phyloP scores from a whole-genome alignment of 1,284 basidiomycete genomes.

The Tremellales sp. region DNA sequence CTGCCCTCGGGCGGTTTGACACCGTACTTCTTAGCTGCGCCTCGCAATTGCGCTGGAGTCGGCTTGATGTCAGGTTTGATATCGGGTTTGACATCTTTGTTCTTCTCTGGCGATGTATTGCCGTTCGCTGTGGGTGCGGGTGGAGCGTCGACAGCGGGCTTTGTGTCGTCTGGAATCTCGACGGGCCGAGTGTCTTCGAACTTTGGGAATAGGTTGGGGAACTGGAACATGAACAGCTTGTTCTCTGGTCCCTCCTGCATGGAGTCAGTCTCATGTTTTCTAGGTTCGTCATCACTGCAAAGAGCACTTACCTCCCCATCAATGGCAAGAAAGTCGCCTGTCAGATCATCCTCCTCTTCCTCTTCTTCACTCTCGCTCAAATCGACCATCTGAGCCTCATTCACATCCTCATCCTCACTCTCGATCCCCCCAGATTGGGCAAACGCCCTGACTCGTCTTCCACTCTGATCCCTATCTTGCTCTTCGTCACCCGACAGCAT shows the following conservation, averaged over 20 bases:
- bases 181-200: conserved; percentile 52
- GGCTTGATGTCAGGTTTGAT: conserved; percentile 37
- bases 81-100: conserved; percentile 7
- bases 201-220: conserved; percentile 79
- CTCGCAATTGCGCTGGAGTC: conserved; percentile 18
- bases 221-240: conserved; percentile 85
- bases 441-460: conserved; percentile 27
- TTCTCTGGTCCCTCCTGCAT: conserved; percentile 53
- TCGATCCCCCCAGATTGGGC: conserved; percentile 45
- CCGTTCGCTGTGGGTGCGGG: conserved; percentile 4
- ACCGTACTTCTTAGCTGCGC: conserved; percentile 29
- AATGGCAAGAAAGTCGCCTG: conserved; percentile 66
- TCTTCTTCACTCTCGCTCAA: conserved; percentile 81
- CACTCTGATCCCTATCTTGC: conserved; percentile 38
- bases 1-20: conserved; percentile 59
- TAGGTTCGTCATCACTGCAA: not conserved
- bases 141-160: conserved; percentile 17
- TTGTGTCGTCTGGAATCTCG: conserved; percentile 26
- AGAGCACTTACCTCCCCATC: conserved; percentile 40
- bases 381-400: conserved; percentile 68
- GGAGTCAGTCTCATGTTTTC: not conserved
- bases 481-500: conserved; percentile 36
- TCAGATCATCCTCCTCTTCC: conserved; percentile 76
- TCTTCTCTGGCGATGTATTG: conserved; percentile 4
- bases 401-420: conserved; percentile 48